phyloP scores from a whole-genome alignment of 2,329 filamentous ascomycete species.

The Eutypa lata region DNA sequence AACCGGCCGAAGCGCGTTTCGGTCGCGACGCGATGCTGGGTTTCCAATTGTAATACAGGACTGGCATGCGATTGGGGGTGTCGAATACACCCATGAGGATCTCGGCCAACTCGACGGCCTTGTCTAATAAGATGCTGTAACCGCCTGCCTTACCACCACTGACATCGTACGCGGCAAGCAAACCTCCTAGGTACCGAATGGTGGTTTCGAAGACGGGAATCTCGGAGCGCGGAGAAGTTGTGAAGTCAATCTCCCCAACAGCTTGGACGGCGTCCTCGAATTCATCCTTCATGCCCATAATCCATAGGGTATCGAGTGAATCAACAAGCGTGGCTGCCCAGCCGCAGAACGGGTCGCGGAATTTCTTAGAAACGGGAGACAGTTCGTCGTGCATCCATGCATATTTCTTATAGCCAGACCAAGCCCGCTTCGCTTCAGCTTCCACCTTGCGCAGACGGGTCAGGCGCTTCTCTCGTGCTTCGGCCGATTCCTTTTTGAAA shows the following conservation, averaged over 20 bases:
- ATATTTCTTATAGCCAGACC: conserved; percentile 74
- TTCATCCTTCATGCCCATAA: conserved; percentile 66
- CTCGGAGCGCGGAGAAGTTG: conserved; percentile 58
- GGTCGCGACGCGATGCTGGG: conserved; percentile 61
- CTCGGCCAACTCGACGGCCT: conserved; percentile 70
- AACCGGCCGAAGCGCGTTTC: conserved; percentile 55
- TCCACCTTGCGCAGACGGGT: conserved; percentile 66
- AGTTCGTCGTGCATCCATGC: conserved; percentile 90
- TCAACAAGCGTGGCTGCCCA: conserved; percentile 70
- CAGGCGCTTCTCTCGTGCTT: conserved; percentile 59
- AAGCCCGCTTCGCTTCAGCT: conserved; percentile 72
- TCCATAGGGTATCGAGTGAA: conserved; percentile 67
- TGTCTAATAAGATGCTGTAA: conserved; percentile 65
- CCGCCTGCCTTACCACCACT: conserved; percentile 56
- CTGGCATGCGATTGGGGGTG: conserved; percentile 90
- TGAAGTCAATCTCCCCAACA: conserved; percentile 71
- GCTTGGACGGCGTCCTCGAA: conserved; percentile 63
- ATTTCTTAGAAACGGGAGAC: conserved; percentile 64
- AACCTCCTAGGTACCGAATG: conserved; percentile 85
- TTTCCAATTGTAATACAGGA: conserved; percentile 76
- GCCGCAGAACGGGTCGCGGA: conserved; percentile 79
- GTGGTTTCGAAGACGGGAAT: conserved; percentile 93
- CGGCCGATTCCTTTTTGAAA: conserved; percentile 64
- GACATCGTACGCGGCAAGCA: conserved; percentile 83
- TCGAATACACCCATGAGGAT: conserved; percentile 72